Conservation (phyloP, 495 filamentous ascomycete genomes). For the Aspergillus ostianus region DNA sequence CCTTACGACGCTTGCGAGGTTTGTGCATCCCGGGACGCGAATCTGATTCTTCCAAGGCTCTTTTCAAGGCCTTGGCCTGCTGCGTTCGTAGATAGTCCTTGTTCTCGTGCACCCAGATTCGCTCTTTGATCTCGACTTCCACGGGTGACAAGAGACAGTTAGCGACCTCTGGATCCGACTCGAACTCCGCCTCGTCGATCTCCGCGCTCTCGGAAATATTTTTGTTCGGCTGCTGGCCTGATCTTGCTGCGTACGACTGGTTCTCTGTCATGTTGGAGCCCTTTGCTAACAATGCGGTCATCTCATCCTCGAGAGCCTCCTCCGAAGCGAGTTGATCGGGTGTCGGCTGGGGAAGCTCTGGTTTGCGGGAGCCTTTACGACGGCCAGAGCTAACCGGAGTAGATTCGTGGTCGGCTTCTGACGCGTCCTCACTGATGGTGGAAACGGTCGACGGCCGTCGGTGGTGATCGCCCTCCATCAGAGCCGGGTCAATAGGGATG, state of each 20-base stretch:
- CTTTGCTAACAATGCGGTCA: slow-evolving; percentile 37
- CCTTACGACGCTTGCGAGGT: slow-evolving; percentile 46
- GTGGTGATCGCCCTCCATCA: slow-evolving; percentile 25
- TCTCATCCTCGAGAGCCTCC: slow-evolving; percentile 44
- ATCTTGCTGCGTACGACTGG: background rate
- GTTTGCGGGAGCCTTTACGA: slow-evolving; percentile 34
- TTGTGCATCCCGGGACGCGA: slow-evolving; percentile 47
- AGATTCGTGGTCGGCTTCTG: slow-evolving; percentile 24
- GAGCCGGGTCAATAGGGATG: slow-evolving; percentile 45
- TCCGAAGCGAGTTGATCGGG: slow-evolving; percentile 43
- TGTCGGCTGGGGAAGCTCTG: slow-evolving; percentile 30
- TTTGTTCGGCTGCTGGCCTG: slow-evolving; percentile 16
- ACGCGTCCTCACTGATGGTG: slow-evolving; percentile 23
- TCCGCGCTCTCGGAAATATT: slow-evolving; percentile 47
- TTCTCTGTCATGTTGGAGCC: slow-evolving; percentile 41
- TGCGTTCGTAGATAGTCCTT: slow-evolving; percentile 82
- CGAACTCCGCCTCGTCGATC: slow-evolving; percentile 75
- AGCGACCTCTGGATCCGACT: slow-evolving; percentile 71
- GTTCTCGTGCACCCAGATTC: slow-evolving; percentile 91
- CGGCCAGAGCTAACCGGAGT: slow-evolving; percentile 22
- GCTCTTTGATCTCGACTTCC: slow-evolving; percentile 77
- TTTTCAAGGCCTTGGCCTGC: slow-evolving; percentile 71
- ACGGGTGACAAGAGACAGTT: slow-evolving; percentile 68
- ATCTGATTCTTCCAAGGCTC: slow-evolving; percentile 54
- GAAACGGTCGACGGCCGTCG: slow-evolving; percentile 24